phyloP scores from a whole-genome alignment of 495 filamentous ascomycete genomes.

The Penicillium canescens region DNA sequence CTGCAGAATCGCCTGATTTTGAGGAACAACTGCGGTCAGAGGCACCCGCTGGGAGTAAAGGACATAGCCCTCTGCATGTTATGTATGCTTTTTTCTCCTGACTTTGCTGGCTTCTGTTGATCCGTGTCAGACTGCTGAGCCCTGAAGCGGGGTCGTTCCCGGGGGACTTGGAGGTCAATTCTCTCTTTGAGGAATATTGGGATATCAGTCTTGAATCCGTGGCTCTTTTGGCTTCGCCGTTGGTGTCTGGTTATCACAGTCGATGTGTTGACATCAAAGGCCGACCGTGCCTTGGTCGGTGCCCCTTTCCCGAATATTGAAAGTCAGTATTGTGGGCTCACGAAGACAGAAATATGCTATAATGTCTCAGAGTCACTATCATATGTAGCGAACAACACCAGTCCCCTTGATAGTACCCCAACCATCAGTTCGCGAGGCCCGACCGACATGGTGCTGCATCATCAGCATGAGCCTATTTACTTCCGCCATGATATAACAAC shows the following conservation, averaged over 20 bases:
- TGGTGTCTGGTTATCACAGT: neutral
- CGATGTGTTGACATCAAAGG: neutral
- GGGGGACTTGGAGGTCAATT: no score
- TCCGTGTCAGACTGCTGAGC: no score
- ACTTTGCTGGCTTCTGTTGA: no score
- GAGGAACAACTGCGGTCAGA: no score
- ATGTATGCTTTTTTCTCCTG: no score
- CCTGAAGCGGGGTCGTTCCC: no score
- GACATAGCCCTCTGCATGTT: no score
- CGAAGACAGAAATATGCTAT: conserved; percentile 13
- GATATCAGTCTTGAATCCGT: neutral
- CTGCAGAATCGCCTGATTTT: no score
- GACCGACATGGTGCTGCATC: conserved; percentile 9
- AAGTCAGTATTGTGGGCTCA: neutral
- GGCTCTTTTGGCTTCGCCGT: neutral
- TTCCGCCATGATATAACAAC: conserved; percentile 13
- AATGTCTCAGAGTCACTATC: conserved; percentile 15
- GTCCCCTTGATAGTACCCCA: conserved; percentile 11
- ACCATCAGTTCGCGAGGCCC: conserved; percentile 11
- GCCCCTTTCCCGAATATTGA: neutral
- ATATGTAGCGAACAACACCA: conserved; percentile 13
- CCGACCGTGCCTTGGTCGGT: neutral
- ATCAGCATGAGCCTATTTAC: conserved; percentile 18
- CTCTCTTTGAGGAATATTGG: neutral
- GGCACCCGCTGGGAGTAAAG: no score